A percentile compares a stretch with the other conserved stretches of the same genome.
phyloP scores from a whole-genome alignment of 441 rosid species.

The Sinapis alba region DNA sequence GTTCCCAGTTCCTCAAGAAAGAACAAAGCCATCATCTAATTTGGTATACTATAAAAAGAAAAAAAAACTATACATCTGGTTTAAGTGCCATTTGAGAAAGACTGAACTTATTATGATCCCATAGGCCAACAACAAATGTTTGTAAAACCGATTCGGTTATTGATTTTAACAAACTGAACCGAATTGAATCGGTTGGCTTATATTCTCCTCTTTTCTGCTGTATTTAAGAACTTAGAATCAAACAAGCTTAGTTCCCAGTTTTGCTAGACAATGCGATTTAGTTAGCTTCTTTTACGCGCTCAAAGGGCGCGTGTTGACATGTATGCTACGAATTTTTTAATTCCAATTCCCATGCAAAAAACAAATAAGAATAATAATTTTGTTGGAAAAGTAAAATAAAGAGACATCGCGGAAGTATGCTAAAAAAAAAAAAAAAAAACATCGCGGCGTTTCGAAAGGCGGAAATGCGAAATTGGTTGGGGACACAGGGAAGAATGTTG shows the following conservation, averaged over 20 bases:
- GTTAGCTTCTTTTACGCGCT: neutral
- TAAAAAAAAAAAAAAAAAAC: too few relatives aligned
- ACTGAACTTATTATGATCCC: slow-evolving; percentile 20
- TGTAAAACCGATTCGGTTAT: slow-evolving; percentile 14
- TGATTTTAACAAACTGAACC: neutral
- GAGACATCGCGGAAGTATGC: too few relatives aligned
- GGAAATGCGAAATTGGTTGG: too few relatives aligned
- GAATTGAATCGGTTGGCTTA: neutral
- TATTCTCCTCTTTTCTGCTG: neutral
- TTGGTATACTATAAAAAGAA: slow-evolving; percentile 19
- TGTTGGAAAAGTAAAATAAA: too few relatives aligned
- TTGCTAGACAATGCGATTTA: neutral
- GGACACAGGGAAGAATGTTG: too few relatives aligned
- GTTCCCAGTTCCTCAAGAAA: neutral
- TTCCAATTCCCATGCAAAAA: slow-evolving; percentile 30
- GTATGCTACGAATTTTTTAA: neutral
- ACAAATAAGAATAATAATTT: too few relatives aligned
- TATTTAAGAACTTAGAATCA: neutral
- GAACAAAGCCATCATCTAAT: slow-evolving; percentile 33
- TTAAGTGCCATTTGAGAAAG: slow-evolving; percentile 31
- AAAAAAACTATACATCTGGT: slow-evolving; percentile 31
- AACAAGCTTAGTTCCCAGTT: neutral
- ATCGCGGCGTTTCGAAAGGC: too few relatives aligned
- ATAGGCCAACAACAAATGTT: slow-evolving; percentile 29
- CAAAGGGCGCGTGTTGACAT: neutral